Base-by-base conservation (phyloP, 2,329 filamentous ascomycete genomes). In the Penicillium sp. region DNA sequence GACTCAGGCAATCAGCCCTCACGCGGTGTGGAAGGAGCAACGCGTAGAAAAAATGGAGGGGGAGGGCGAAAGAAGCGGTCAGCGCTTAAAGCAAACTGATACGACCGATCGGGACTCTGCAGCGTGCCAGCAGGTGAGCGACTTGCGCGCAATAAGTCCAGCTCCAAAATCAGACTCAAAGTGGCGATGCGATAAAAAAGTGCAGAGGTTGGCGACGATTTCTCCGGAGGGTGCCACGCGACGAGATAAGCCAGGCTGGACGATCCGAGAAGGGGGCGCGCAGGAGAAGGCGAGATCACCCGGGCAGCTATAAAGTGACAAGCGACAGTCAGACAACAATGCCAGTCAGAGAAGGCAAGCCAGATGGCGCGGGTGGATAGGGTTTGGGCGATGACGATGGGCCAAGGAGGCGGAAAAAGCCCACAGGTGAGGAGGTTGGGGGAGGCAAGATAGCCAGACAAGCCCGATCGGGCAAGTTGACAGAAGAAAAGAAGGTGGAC, bases 1-100 rank as follows among this genome's bases (percentile, higher is more conserved):
- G 52, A 53, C 42, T 54, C 47, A 48, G 51, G 47, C 41, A 41
- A 55, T 45, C 23, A 50, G 37, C 52, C 52, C 47, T 48, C 44
- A 56, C 52, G 55, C 52, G 47, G 51, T 43, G 52, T 45, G 51
- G 43, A 43, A 38, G 34, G 40, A 43, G 35, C 38, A 31, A 48
- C 38, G 44, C 41, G 38, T 45, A 31, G 42, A 37, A 44, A 44
- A 22, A 30, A 34, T 37, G 29, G 31, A 18, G 37, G 35, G 27
- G 23, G 28, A 27, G 37, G 31, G 18, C 30, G 26, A 15, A 11
- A 40, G 39, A 56, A 51, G 46, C 47, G 45, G 45, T 50, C 36
- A 44, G 30, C 39, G 38, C 40, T 47, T 45, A 40, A 13, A 35
- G 25, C 12, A 32, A 14, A 32, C n/a, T 20, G 20, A 36, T 28